Evolutionary conservation across 768 basidiomycete species (phyloP).

Genomic region (Pleurotus tuoliensis): DNA sequence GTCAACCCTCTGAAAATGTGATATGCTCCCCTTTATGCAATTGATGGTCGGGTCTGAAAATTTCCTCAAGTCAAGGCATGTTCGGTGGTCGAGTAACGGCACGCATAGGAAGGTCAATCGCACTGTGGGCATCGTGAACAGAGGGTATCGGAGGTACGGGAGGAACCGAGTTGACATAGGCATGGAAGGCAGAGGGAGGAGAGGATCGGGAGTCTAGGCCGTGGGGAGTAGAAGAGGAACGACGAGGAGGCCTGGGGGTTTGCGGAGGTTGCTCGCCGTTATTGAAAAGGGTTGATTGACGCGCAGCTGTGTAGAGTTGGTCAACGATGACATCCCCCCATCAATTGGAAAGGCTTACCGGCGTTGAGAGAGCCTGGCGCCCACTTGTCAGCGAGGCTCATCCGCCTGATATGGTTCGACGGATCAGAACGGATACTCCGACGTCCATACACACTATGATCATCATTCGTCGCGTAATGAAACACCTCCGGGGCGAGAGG

Average conservation of each 20-base stretch:
- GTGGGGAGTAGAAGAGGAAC: conserved; percentile 1
- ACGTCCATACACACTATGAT: conserved; percentile 5
- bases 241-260: background rate
- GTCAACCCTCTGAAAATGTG: background rate
- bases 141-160: conserved; percentile 16
- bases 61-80: no score
- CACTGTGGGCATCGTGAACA: conserved; percentile 2
- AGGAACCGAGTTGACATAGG: conserved; percentile 2
- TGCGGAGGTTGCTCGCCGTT: background rate
- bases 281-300: background rate
- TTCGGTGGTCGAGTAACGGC: no score
- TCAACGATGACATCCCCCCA: no score
- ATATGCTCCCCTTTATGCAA: background rate
- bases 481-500: conserved; percentile 50
- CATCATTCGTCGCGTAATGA: conserved; percentile 10
- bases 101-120: background rate
- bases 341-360: background rate
- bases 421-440: conserved; percentile 10
- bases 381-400: conserved; percentile 34
- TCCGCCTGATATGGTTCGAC: conserved; percentile 13
- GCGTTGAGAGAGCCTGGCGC: conserved; percentile 14
- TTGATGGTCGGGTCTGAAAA: background rate
- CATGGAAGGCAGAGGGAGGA: background rate
- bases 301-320: no score
- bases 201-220: background rate